Base-by-base conservation (phyloP, 768 basidiomycete genomes). In the Leccinellum luteum region DNA sequence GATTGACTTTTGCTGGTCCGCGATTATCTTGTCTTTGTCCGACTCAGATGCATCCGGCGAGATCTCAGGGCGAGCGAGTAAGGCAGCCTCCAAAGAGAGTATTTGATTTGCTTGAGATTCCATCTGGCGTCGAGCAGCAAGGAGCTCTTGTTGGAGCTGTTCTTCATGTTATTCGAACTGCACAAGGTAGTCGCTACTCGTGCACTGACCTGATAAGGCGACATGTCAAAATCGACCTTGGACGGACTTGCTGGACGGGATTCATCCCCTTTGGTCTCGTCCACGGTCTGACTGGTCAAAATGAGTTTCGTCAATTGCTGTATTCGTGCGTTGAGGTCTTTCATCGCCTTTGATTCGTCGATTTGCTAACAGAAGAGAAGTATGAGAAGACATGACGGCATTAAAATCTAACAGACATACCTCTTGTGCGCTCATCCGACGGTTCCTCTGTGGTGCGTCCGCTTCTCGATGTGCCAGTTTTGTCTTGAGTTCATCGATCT, bases 221-320 rank as follows among this genome's bases (percentile, higher is more conserved):
- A 84, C 84, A 90, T 85, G 67, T 94, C 90, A 64, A 93, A 95
- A 70, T 95, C 91, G 31, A 97, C 76, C 76, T 95, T 96, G 54
- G 82, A 81, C 0, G 94, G 94, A 72, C 92, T 94, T 6, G 78
- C 79, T 1, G 94, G 89, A 17, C 90, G 78, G 25, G 89, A 87
- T 52, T 89, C 87, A 55, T 84, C 85, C 48, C 83, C 85, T 60
- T 79, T 83, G 51, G 63, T 76, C 57, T 89, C 86, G 61, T 86
- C 88, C 30, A 96, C 86, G 1, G 84, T 90, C 61, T 91, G 86
- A 60, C 90, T 92, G 4, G 94, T 96, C 60, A 92, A 73, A 66
- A 92, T 94, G 51, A 92, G 78, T 69, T 87, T 93, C 57, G 89
- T 91, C 54, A 93, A 75, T 69, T 92, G 91, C 62, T 86, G 84